Percentiles rank a stretch among this genome's conserved stretches.
phyloP scores from a whole-genome alignment of 164 flowering plant genomes.

The Aristolochia californica region DNA sequence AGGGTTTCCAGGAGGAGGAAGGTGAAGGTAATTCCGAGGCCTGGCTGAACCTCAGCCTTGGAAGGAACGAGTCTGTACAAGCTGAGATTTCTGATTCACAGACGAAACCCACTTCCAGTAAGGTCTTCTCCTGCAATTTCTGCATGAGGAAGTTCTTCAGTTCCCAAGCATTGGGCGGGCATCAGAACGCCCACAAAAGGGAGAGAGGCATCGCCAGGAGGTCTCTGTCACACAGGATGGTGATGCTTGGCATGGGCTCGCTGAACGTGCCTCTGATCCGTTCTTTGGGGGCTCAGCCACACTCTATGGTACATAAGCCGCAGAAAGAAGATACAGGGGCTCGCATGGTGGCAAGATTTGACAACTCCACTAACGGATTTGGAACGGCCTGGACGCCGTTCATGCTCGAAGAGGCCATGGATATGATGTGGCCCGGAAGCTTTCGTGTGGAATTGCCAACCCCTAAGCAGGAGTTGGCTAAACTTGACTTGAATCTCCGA shows the following conservation, averaged over 20 bases:
- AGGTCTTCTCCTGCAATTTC: slow-evolving; percentile 50
- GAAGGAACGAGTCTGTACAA: slow-evolving; percentile 12
- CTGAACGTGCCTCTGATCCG: slow-evolving; percentile 14
- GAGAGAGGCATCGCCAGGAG: slow-evolving; percentile 46
- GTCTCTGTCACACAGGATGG: slow-evolving; percentile 27
- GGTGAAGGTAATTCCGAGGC: slow-evolving; percentile 20
- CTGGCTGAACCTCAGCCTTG: slow-evolving; percentile 39
- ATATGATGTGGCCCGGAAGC: slow-evolving; percentile 67
- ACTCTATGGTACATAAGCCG: slow-evolving; percentile 51
- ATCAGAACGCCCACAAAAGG: slow-evolving; percentile 55
- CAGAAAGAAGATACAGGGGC: slow-evolving; percentile 22
- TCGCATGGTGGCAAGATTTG: slow-evolving; percentile 26
- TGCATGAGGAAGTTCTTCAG: slow-evolving; percentile 57
- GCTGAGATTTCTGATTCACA: slow-evolving; percentile 16
- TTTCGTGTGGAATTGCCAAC: slow-evolving; percentile 31
- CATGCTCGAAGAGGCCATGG: slow-evolving; percentile 25
- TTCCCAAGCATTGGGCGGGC: slow-evolving; percentile 56
- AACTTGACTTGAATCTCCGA: slow-evolving; percentile 50
- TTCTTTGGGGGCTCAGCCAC: slow-evolving; percentile 57
- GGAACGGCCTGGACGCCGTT: slow-evolving; percentile 26
- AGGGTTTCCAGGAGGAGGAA: slow-evolving; percentile 6
- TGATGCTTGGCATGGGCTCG: slow-evolving; percentile 16
- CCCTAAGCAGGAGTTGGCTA: slow-evolving; percentile 23
- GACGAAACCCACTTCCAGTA: slow-evolving; percentile 20
- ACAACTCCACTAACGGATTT: slow-evolving; percentile 18